Conservation (phyloP, 208 protist species). For the Trichomonas tenax region DNA sequence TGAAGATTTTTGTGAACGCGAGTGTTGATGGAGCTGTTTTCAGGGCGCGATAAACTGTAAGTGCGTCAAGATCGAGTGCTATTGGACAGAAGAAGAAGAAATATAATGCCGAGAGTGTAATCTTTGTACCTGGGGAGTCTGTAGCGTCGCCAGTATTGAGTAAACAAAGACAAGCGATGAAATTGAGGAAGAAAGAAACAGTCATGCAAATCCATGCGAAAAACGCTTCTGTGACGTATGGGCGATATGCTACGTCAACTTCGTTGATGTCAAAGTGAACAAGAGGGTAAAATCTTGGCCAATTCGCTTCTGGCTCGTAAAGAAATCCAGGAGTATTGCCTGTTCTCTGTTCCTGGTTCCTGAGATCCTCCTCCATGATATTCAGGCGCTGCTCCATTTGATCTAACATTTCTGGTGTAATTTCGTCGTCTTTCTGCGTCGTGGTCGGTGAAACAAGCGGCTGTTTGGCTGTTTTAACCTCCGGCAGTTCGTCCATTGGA, state of each 20-base stretch:
- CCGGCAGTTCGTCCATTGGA: background rate
- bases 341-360: background rate
- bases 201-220: background rate
- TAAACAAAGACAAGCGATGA: background rate
- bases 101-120: background rate
- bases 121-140: background rate
- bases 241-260: background rate
- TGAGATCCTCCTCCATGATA: background rate
- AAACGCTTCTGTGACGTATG: background rate
- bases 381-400: background rate
- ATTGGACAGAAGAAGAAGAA: background rate
- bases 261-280: conserved; percentile 11
- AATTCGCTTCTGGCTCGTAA: background rate
- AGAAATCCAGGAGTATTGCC: too few relatives aligned
- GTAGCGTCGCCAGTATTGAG: background rate
- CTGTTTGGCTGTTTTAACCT: too few relatives aligned
- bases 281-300: background rate
- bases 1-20: background rate
- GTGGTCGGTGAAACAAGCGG: background rate
- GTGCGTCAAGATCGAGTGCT: background rate
- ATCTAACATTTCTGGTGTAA: background rate
- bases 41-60: background rate
- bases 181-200: background rate
- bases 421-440: background rate
- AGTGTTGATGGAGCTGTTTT: background rate